Percentiles rank a stretch among this genome's conserved stretches.
These are phyloP conservation scores for Agaricus blazei DNA, from an alignment of 768 basidiomycete genomes.

Conservation along the genomic window DNA sequence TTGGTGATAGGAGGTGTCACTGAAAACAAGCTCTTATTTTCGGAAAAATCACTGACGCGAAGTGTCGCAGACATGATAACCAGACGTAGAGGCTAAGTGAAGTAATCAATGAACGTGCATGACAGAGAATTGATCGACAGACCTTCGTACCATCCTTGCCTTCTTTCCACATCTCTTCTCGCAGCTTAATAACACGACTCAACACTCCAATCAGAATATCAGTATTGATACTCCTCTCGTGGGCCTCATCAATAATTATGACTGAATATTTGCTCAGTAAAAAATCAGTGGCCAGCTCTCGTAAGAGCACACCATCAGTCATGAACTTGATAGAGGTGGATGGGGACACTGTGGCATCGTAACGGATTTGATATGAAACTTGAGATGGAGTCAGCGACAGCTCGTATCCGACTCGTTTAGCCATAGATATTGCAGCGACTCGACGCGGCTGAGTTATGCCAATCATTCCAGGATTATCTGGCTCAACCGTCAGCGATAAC, in stretches of 20 bases:
- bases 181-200: constrained; percentile 85
- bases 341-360: constrained; percentile 89
- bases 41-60: constrained; percentile 87
- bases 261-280: constrained; percentile 92
- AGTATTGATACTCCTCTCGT: constrained; percentile 97
- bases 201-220: constrained; percentile 96
- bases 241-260: constrained; percentile 96
- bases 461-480: constrained; percentile 88
- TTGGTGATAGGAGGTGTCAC: constrained; percentile 87
- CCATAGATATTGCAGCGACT: constrained; percentile 97
- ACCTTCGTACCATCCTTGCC: constrained; percentile 71
- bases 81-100: constrained; percentile 71
- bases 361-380: constrained; percentile 97
- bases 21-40: constrained; percentile 77
- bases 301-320: constrained; percentile 96
- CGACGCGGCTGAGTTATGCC: constrained; percentile 96
- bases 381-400: constrained; percentile 75
- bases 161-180: constrained; percentile 87
- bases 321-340: constrained; percentile 97
- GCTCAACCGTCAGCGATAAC: background rate
- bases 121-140: constrained; percentile 7
- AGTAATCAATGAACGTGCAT: background rate
- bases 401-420: constrained; percentile 88
- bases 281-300: constrained; percentile 91
- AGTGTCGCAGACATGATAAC: constrained; percentile 99